Evolutionary conservation across 1,284 basidiomycete genomes (phyloP), one percentile per base, ranked within the genome.

Genomic region (Cerioporus squamosus): DNA sequence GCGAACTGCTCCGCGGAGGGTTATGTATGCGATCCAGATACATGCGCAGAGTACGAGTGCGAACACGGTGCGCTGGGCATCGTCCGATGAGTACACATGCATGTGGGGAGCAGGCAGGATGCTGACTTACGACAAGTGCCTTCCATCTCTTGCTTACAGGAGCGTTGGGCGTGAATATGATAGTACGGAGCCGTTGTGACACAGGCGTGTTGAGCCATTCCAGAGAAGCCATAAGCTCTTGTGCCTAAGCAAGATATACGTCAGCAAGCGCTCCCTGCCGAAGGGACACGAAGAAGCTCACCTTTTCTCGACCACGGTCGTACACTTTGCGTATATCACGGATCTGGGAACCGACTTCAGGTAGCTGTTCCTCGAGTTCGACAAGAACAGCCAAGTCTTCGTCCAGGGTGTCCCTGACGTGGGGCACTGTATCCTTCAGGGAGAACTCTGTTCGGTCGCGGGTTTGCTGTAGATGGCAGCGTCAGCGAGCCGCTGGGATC

Each of bases 151-250:
- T 78, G 31, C 86, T 87, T 26, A 91, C 88, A 1, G 90, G 89
- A 45, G 85, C 84, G 1, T 79, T 77, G 7, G 83, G 78, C 0
- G 88, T 85, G 75, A 91, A 91, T 65, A 91, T 85, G 72, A 85
- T 86, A 26, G 79, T 72, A 46, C 87, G 80, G 80, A 87, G 86
- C 18, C 88, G 85, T 68, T 87, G 83, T 55, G 87, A 86, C 69
- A 88, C 84, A 48, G 88, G 85, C 0, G 85, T 89, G 68, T 90
- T 88, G 26, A 91, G 76, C 90, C 89, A 91, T 51, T 79, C 78
- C 51, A 91, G 75, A 57, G 86, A 85, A 4, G 71, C 70, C 26
- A 86, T 81, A 22, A 91, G 81, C 10, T 77, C 70, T 65, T 82
- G 77, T 7, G 89, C 89, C 86, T 90, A 59, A 22, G 45, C 53